Base-by-base conservation (phyloP, 441 rosid genomes). In the Mallotus japonicus region DNA sequence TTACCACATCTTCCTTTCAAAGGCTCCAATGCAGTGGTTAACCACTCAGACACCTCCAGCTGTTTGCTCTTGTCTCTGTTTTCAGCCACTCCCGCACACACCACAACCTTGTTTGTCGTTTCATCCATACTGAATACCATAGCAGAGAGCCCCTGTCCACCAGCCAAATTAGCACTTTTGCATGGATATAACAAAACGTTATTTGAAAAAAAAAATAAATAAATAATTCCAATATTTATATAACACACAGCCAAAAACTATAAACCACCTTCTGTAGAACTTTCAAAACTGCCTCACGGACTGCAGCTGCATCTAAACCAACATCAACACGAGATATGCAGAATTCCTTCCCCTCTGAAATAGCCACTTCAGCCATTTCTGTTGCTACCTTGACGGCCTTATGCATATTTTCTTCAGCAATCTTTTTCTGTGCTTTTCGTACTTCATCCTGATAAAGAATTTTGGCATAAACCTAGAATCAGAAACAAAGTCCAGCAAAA, bases 81-180 rank as follows among this genome's bases (percentile, higher is more conserved):
- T 70, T 81, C 92, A 0, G 95, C 93, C 54, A 96, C 96, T 34
- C 97, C 98, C 0, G 98, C 99, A 72, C 95, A 96, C 15, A 90
- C 97, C 20, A 88, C 87, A 14, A 89, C 96, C 87, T 96, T 96
- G 77, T 96, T 93, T 73, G 93, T 87, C n/a, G 73, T 80, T 86
- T 93, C 89, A 81, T 96, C 98, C 2, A 80, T 79, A 75, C 98
- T 93, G 82, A 93, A 92, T 60, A 90, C 93, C 99, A 96, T 93
- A 44, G 84, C 83, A 1, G 98, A 84, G 71, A 96, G 82, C 32
- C 91, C 93, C 98, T 95, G 88, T 80, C 79, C 80, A 79, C 60
- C 64, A 69, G 76, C 71, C 75, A 51, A 72, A 28, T 75, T 22
- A 74, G 49, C 55, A 24, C 51, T 8, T 42, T 66, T 6, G 51